These are phyloP conservation scores for Cyberlindnera misumaiensis DNA, from an alignment of 805 yeast genomes.

Conservation along the genomic window DNA sequence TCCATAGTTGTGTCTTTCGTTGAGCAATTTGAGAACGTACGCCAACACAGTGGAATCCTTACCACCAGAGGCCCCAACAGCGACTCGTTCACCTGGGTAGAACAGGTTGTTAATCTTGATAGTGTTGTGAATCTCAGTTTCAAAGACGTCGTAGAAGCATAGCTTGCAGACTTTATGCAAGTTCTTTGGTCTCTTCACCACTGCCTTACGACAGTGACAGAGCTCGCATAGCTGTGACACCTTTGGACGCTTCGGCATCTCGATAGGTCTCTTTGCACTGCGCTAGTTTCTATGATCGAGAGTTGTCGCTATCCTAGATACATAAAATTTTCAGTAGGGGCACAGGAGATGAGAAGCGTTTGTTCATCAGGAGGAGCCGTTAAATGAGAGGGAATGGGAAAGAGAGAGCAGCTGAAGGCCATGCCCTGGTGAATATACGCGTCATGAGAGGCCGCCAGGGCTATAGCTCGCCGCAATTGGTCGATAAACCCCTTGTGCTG, in stretches of 20 bases:
- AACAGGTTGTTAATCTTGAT: constrained; percentile 66
- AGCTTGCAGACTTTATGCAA: constrained; percentile 82
- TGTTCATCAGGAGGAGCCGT: too few species aligned
- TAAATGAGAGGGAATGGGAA: too few species aligned
- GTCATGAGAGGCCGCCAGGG: too few species aligned
- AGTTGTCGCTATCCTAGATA: too few species aligned
- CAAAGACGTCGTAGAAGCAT: constrained; percentile 87
- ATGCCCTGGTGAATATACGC: too few species aligned
- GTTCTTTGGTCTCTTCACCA: constrained; percentile 87
- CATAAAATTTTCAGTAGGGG: too few species aligned
- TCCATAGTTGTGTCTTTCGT: constrained; percentile 85
- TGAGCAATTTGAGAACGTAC: constrained; percentile 74
- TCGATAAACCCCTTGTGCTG: too few species aligned
- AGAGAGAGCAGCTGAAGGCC: too few species aligned
- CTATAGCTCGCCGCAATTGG: too few species aligned
- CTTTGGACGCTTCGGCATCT: constrained; percentile 19
- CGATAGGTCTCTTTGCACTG: too few species aligned
- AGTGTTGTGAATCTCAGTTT: constrained; percentile 91
- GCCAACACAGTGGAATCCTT: constrained; percentile 97
- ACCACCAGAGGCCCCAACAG: constrained; percentile 98
- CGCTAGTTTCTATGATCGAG: too few species aligned
- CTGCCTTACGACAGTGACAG: constrained; percentile 77
- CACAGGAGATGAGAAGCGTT: too few species aligned
- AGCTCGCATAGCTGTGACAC: constrained; percentile 63
- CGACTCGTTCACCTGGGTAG: constrained; percentile 76